Conservation (phyloP, 805 yeast genomes). For the Saturnispora dispora region DNA sequence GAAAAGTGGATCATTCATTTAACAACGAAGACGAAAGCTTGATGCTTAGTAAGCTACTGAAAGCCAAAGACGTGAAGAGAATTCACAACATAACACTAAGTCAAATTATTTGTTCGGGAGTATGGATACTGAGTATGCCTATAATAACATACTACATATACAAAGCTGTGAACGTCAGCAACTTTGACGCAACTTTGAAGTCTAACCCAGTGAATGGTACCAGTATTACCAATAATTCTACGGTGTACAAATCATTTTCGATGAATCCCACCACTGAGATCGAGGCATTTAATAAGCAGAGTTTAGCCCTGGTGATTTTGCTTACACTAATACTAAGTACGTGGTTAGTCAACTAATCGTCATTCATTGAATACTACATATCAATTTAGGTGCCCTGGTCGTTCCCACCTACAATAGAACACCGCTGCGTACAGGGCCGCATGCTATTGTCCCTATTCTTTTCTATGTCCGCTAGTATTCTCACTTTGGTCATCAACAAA, state of each 20-base stretch:
- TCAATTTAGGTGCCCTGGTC: neutral
- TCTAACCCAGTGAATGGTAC: neutral
- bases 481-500: neutral
- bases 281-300: conserved; percentile 1
- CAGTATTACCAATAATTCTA: neutral
- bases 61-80: neutral
- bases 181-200: neutral
- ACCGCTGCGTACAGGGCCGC: neutral
- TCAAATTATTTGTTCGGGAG: neutral
- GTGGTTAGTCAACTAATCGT: neutral
- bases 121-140: neutral
- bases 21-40: neutral
- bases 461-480: neutral
- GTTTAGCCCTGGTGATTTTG: neutral
- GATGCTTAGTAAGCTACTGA: neutral
- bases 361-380: neutral
- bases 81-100: neutral
- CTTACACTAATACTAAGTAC: neutral
- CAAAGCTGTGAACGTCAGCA: neutral
- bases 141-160: neutral
- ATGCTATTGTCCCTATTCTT: neutral
- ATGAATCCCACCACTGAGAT: conserved; percentile 2
- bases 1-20: neutral
- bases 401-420: neutral
- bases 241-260: neutral